These are phyloP conservation scores for Daedaleopsis sinensis DNA, from an alignment of 768 basidiomycete species.

Conservation along the genomic window DNA sequence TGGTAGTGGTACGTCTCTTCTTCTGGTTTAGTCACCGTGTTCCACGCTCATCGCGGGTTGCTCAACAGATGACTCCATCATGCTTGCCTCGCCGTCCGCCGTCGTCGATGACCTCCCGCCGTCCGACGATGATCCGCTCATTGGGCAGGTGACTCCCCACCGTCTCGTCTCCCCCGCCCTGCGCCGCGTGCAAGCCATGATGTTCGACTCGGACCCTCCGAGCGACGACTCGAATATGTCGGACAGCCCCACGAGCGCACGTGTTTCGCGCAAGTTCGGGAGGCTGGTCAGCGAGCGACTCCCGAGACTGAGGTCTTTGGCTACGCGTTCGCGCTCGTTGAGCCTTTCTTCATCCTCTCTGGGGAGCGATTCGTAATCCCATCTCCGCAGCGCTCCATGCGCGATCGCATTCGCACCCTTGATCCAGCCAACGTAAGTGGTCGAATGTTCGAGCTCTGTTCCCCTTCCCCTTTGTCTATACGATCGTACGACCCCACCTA, in stretches of 20 bases:
- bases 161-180: conserved; percentile 65
- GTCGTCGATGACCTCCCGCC: conserved; percentile 38
- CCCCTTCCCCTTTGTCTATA: neutral
- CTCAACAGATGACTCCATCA: conserved; percentile 52
- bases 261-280: conserved; percentile 25
- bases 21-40: neutral
- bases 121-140: conserved; percentile 66
- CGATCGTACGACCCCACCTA: neutral
- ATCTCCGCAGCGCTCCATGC: neutral
- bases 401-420: neutral
- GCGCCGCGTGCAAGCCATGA: conserved; percentile 36
- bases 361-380: conserved; percentile 13
- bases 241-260: conserved; percentile 51
- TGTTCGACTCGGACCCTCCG: conserved; percentile 33
- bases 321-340: conserved; percentile 15
- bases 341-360: conserved; percentile 12
- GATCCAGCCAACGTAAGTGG: neutral
- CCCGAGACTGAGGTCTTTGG: conserved; percentile 8
- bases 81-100: conserved; percentile 28
- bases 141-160: conserved; percentile 72
- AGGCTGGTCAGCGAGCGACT: conserved; percentile 9
- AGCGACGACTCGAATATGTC: conserved; percentile 51
- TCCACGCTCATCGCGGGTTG: conserved; percentile 1
- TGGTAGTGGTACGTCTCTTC: conserved; percentile 38
- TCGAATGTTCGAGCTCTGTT: neutral